These are phyloP conservation scores for Colletotrichum shisoi DNA, from an alignment of 2,329 filamentous ascomycete species.

Conservation along the genomic window DNA sequence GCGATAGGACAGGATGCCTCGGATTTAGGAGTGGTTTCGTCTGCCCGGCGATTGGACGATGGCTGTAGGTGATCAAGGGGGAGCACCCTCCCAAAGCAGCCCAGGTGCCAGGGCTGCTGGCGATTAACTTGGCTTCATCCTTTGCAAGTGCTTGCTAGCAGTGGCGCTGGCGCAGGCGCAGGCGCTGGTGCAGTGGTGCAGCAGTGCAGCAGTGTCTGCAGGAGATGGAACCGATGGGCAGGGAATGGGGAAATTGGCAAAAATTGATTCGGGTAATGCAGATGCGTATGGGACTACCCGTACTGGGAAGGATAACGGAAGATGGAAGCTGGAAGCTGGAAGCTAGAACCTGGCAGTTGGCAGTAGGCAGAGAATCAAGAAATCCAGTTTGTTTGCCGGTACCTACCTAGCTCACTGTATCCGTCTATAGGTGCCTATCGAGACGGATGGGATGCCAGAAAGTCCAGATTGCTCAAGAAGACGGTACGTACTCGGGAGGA, in stretches of 20 bases:
- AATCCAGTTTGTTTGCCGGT: neutral
- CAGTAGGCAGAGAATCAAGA: constrained; percentile 1
- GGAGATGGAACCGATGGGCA: neutral
- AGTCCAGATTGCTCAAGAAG: constrained; percentile 4
- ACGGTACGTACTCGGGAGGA: neutral
- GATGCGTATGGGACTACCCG: neutral
- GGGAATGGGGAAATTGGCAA: constrained; percentile 1
- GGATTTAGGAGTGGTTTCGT: no score
- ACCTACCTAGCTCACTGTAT: no score
- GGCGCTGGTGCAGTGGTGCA: neutral
- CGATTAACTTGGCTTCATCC: neutral
- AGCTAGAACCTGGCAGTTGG: neutral
- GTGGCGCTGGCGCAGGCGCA: no score
- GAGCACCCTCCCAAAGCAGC: no score
- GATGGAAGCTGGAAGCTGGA: neutral
- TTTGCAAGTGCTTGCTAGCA: neutral
- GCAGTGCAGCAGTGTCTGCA: neutral
- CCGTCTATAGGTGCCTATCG: no score
- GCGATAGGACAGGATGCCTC: constrained; percentile 23
- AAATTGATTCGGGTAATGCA: neutral
- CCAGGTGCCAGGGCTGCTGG: neutral
- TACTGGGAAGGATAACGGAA: no score
- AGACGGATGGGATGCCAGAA: neutral
- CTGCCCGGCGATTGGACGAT: no score
- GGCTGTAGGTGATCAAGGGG: neutral